Percentiles rank a stretch among this genome's conserved stretches.
Evolutionary conservation across 768 basidiomycete species (phyloP).

Genomic region (Pulveroboletus sp.): DNA sequence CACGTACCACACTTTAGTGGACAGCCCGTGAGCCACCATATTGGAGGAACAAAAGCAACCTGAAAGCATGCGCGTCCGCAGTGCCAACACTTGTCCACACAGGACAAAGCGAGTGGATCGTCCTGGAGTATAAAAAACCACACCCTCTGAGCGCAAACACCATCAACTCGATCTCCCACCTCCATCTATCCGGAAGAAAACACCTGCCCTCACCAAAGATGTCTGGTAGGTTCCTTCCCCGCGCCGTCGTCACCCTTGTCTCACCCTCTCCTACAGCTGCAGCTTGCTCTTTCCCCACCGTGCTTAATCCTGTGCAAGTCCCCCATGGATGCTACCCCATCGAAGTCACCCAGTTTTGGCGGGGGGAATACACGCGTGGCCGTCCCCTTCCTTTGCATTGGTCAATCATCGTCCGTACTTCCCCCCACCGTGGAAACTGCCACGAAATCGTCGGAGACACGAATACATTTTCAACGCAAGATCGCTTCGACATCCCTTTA

Average conservation of each 20-base stretch:
- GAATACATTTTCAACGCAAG: too few species aligned
- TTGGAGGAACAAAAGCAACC: conserved; percentile 6
- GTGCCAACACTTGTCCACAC: neutral
- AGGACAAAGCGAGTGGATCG: conserved; percentile 1
- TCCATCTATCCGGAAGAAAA: neutral
- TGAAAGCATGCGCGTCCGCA: neutral
- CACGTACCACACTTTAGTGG: neutral
- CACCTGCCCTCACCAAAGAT: neutral
- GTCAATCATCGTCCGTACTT: too few species aligned
- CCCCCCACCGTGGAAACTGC: too few species aligned
- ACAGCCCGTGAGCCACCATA: too few species aligned
- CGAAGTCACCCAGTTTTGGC: too few species aligned
- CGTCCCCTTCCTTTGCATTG: too few species aligned
- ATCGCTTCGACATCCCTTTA: neutral
- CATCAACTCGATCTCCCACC: neutral
- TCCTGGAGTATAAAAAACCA: conserved; percentile 7
- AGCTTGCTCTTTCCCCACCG: neutral
- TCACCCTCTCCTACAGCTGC: neutral
- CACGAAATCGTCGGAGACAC: too few species aligned
- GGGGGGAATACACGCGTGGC: too few species aligned
- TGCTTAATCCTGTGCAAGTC: too few species aligned
- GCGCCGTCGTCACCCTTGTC: neutral
- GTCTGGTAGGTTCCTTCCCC: neutral
- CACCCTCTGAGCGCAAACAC: neutral
- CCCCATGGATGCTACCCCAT: too few species aligned